Percentiles rank a stretch among this genome's conserved stretches.
phyloP scores from a whole-genome alignment of 257 asterid species.

The Haberlea rhodopensis region DNA sequence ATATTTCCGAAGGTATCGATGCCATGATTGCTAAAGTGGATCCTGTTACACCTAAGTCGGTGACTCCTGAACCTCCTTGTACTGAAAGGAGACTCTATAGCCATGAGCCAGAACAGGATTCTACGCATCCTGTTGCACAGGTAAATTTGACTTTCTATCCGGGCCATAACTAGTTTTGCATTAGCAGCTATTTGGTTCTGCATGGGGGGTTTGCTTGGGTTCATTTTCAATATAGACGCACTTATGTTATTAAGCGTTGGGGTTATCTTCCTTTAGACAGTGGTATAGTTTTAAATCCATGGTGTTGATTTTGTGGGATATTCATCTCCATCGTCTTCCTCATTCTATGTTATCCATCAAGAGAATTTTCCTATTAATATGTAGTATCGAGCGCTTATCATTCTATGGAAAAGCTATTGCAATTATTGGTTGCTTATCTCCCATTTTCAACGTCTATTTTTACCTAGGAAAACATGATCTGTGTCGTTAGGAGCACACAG shows the following conservation, averaged over 20 bases:
- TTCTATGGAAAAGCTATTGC: not conserved
- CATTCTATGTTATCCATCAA: not conserved
- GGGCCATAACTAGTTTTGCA: not conserved
- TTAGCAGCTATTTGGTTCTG: not conserved
- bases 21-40: conserved; percentile 45
- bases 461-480: not conserved
- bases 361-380: not conserved
- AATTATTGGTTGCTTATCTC: too few relatives aligned
- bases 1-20: conserved; percentile 35
- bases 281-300: not conserved
- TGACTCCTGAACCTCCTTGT: conserved; percentile 67
- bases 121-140: conserved; percentile 28
- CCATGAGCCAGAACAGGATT: conserved; percentile 32
- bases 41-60: conserved; percentile 78
- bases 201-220: not conserved
- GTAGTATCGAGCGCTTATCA: not conserved
- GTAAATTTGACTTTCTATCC: conserved; percentile 19
- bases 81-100: conserved; percentile 38
- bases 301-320: too few relatives aligned
- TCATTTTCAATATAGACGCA: not conserved
- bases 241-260: not conserved
- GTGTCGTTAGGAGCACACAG: not conserved
- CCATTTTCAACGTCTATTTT: too few relatives aligned
- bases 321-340: too few relatives aligned
- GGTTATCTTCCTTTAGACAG: not conserved